A percentile compares a stretch with the other conserved stretches of the same genome.
These are phyloP conservation scores for Pyracantha coccinea DNA, from an alignment of 331 rosid species.

Conservation along the genomic window DNA sequence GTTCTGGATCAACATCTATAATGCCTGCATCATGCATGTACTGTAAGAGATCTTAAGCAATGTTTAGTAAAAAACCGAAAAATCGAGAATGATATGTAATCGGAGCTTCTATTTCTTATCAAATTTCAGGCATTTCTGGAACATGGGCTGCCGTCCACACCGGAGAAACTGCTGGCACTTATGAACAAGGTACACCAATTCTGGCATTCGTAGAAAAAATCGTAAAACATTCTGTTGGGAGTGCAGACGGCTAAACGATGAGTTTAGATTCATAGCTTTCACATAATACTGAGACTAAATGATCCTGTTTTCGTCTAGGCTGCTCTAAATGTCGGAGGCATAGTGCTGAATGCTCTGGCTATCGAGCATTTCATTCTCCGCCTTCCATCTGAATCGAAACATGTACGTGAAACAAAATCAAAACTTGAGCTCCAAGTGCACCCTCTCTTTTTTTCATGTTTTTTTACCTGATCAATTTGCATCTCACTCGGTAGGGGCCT, in stretches of 20 bases:
- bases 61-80: neutral
- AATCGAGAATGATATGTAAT: conserved; percentile 4
- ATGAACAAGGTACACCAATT: conserved; percentile 62
- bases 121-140: conserved; percentile 77
- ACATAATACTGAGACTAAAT: neutral
- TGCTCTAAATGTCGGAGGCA: conserved; percentile 74
- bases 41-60: conserved; percentile 59
- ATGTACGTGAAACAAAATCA: conserved; percentile 29
- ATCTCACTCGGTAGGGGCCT: conserved; percentile 28
- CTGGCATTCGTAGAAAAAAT: neutral
- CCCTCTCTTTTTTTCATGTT: neutral
- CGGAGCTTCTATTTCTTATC: neutral
- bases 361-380: conserved; percentile 93
- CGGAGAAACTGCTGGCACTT: conserved; percentile 53
- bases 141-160: conserved; percentile 73
- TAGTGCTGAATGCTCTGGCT: conserved; percentile 74
- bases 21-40: conserved; percentile 98
- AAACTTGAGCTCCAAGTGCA: neutral
- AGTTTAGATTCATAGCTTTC: neutral
- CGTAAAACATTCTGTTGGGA: neutral
- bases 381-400: conserved; percentile 57
- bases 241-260: neutral
- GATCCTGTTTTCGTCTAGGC: conserved; percentile 41
- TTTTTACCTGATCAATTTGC: neutral
- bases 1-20: conserved; percentile 92